phyloP scores from a whole-genome alignment of 139 green algal genomes.

The Tetradesmus lagerheimii region DNA sequence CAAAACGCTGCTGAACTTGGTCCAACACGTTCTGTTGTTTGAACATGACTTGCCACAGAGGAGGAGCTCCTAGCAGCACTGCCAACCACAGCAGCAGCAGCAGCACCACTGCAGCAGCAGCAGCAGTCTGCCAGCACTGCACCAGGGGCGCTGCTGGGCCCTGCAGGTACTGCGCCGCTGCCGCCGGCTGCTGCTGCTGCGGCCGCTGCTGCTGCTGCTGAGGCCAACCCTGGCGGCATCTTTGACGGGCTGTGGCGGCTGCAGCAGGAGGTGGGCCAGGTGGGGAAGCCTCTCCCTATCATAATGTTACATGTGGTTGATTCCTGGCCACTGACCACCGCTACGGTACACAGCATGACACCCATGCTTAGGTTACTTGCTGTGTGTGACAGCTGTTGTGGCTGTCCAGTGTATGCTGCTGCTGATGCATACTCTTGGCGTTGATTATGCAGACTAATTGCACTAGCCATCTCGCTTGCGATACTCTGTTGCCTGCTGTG shows the following conservation, averaged over 20 bases:
- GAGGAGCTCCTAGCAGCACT: neutral
- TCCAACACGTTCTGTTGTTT: too few species aligned
- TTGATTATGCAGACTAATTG: too few species aligned
- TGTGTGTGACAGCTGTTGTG: too few species aligned
- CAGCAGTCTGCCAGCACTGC: neutral
- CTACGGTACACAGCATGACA: too few species aligned
- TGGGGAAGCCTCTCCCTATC: conserved; percentile 53
- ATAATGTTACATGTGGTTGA: too few species aligned
- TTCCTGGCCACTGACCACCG: too few species aligned
- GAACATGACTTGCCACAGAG: conserved; percentile 1
- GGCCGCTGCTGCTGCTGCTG: neutral
- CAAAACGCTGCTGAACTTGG: neutral
- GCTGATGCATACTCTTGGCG: too few species aligned
- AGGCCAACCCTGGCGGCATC: conserved; percentile 30
- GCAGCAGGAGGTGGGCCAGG: conserved; percentile 15
- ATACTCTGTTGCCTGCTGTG: too few species aligned
- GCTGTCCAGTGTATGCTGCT: too few species aligned
- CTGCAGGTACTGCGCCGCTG: conserved; percentile 2
- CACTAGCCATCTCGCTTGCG: too few species aligned
- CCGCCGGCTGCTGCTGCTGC: conserved; percentile 24
- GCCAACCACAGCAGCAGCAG: conserved; percentile 24
- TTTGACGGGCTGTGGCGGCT: conserved; percentile 75
- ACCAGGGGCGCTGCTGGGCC: neutral
- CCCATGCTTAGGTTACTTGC: too few species aligned
- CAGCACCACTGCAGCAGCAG: conserved; percentile 11